Percentiles rank a stretch among this genome's conserved stretches.
phyloP scores from a whole-genome alignment of 176 grass and related monocot genomes.

The Carex scoparia region DNA sequence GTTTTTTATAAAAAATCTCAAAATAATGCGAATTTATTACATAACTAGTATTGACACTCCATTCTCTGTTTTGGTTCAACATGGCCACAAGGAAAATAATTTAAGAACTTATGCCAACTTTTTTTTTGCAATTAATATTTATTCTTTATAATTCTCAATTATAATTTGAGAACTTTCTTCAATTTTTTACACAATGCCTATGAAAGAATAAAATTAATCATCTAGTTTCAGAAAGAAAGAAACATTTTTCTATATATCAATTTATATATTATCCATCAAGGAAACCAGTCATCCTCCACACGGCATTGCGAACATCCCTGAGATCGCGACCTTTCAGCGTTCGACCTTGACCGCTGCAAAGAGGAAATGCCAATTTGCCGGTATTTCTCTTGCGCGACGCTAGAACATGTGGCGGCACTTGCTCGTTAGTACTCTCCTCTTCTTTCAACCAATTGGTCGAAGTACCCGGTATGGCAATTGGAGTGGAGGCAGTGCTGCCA shows the following conservation, averaged over 20 bases:
- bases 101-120: not conserved
- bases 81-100: not conserved
- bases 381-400: constrained; percentile 33
- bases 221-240: not conserved
- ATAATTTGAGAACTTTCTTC: not conserved
- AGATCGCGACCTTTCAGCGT: constrained; percentile 62
- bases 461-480: constrained; percentile 9
- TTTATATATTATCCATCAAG: constrained; percentile 48
- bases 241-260: constrained; percentile 6
- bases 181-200: not conserved
- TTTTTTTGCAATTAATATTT: not conserved
- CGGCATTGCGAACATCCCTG: constrained; percentile 46
- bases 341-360: constrained; percentile 52
- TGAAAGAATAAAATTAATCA: not conserved
- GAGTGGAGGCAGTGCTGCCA: not conserved
- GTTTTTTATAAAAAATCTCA: not conserved
- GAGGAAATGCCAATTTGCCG: constrained; percentile 33
- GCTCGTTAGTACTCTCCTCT: not conserved
- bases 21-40: not conserved
- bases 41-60: not conserved
- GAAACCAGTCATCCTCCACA: constrained; percentile 77
- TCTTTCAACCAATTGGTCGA: constrained; percentile 20
- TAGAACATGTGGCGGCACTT: constrained; percentile 66
- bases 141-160: not conserved
- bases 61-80: not conserved